Evolutionary conservation across 2,329 filamentous ascomycete species (phyloP), one percentile per base, ranked within the genome.

Genomic region (Zasmidium angulare): DNA sequence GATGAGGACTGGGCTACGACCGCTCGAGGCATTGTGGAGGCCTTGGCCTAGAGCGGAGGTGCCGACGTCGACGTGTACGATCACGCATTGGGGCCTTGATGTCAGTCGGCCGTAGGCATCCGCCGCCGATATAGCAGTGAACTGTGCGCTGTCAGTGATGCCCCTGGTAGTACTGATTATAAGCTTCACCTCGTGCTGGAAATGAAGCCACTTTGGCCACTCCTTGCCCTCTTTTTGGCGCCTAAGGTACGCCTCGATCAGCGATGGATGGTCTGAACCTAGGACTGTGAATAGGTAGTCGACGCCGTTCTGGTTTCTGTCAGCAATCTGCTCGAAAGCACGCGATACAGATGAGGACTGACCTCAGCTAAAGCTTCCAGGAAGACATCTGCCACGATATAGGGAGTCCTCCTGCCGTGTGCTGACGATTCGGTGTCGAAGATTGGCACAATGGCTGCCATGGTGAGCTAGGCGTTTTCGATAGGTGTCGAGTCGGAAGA

Each of bases 121-220:
- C 14, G 89, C 89, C 84, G 90, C 90, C 57, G 88, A 91, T 69
- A 92, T 83, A 23, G 89, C 89, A 10, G 91, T 88, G 87, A 91
- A 91, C 87, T 91, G 65, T 24, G 46, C 4, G 12, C 14, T 40
- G 50, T 53, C 43, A 52, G 21, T 24, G 4, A n/a, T 12, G 48
- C 20, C 17, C 2, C 26, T 29, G 22, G 19, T 50, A 21, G 40
- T 49, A 22, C 21, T 22, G 22, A 23, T 20, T 12, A 6, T 47
- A 22, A 52, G 10, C 2, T 63, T 17, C 78, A 89, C 87, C 82
- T 91, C 89, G 63, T 89, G 89, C 0, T 88, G 88, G 68, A 89
- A 91, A 14, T 88, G 91, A 53, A 91, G 86, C 59, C 90, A 86
- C 60, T 79, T 82, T 2, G 88, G 88, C 58, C 89, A 90, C 21